Evolutionary conservation across 2,329 filamentous ascomycete genomes (phyloP).

Genomic region (Huntiella omanensis): DNA sequence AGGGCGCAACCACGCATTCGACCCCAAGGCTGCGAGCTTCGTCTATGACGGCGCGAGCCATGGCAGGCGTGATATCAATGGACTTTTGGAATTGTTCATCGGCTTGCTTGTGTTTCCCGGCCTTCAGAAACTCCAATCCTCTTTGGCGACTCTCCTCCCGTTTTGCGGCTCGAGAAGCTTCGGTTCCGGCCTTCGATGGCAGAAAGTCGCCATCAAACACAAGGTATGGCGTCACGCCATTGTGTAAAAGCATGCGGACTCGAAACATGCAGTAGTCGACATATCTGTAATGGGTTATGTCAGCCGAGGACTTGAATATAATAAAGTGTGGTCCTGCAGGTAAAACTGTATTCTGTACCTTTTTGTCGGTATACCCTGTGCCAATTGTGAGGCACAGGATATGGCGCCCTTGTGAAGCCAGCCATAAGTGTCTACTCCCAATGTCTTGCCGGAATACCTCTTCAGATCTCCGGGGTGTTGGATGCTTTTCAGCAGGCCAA

Average conservation of each 20-base stretch:
- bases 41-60: constrained; percentile 83
- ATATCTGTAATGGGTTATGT: constrained; percentile 35
- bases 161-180: constrained; percentile 54
- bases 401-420: constrained; percentile 93
- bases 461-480: constrained; percentile 76
- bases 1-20: constrained; percentile 83
- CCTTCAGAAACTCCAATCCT: constrained; percentile 61
- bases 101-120: constrained; percentile 65
- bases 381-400: constrained; percentile 77
- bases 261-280: constrained; percentile 79
- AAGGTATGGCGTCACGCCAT: constrained; percentile 82
- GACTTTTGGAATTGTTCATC: constrained; percentile 82
- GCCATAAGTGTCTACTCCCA: constrained; percentile 94
- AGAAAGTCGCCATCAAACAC: constrained; percentile 93
- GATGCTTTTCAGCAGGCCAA: constrained; percentile 88
- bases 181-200: constrained; percentile 80
- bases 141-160: constrained; percentile 58
- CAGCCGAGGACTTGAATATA: constrained; percentile 4
- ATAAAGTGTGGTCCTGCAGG: neutral
- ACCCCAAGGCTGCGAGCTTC: constrained; percentile 66
- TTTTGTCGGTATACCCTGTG: constrained; percentile 67
- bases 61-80: constrained; percentile 86
- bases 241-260: constrained; percentile 85
- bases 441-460: constrained; percentile 68
- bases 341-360: constrained; percentile 36